These are phyloP conservation scores for Amyloporia xantha DNA, from an alignment of 768 basidiomycete species.

Conservation along the genomic window DNA sequence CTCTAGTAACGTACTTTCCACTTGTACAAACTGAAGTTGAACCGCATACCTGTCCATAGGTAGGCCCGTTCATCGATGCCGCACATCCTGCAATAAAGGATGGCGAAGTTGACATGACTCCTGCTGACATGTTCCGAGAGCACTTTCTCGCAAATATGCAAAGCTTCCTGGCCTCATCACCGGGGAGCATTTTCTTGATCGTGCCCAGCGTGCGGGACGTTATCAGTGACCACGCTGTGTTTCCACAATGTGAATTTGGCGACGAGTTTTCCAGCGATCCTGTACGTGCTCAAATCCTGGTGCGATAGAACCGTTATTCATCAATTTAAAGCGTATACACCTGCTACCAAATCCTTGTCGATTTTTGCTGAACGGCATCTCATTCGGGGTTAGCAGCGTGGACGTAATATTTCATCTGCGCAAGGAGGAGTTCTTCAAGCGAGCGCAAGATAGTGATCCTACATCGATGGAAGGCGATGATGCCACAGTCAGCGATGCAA, in stretches of 20 bases:
- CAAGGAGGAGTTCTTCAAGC: constrained; percentile 73
- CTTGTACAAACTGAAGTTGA: constrained; percentile 1
- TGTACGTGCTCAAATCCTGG: constrained; percentile 31
- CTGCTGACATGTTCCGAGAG: constrained; percentile 59
- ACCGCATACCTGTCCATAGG: constrained; percentile 37
- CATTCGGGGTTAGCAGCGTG: constrained; percentile 74
- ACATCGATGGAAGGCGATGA: constrained; percentile 22
- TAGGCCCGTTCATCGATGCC: constrained; percentile 88
- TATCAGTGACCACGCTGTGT: constrained; percentile 71
- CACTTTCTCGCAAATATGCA: constrained; percentile 54
- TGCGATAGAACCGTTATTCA: neutral
- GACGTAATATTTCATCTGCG: constrained; percentile 87
- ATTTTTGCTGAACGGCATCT: constrained; percentile 80
- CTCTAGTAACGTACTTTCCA: neutral
- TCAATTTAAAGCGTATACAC: constrained; percentile 53
- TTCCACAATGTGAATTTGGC: constrained; percentile 71
- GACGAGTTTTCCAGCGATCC: constrained; percentile 39
- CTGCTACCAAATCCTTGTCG: constrained; percentile 82
- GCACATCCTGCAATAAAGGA: constrained; percentile 65
- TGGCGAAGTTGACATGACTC: constrained; percentile 66
- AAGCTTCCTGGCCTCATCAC: constrained; percentile 51
- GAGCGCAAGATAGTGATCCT: constrained; percentile 56
- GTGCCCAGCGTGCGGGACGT: constrained; percentile 83
- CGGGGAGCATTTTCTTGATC: constrained; percentile 67
- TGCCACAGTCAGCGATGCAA: constrained; percentile 57